A percentile compares a stretch with the other conserved stretches of the same genome.
These are phyloP conservation scores for Botrytis squamosa DNA, from an alignment of 2,329 filamentous ascomycete genomes.

Conservation along the genomic window DNA sequence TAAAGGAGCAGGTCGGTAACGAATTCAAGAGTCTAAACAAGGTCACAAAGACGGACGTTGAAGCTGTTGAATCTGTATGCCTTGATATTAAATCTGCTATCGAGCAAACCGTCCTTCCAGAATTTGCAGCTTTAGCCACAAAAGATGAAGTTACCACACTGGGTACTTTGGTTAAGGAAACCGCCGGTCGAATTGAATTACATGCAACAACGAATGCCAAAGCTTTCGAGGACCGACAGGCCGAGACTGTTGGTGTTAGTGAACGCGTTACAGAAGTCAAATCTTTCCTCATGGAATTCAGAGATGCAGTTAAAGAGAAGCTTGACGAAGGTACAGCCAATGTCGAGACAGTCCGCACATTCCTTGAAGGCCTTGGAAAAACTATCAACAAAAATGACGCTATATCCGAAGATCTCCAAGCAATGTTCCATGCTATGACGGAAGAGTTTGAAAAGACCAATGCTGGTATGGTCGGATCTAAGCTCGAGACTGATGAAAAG, in stretches of 20 bases:
- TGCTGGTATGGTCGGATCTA: constrained; percentile 73
- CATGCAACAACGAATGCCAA: constrained; percentile 74
- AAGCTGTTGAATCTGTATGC: constrained; percentile 75
- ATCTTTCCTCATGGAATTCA: constrained; percentile 72
- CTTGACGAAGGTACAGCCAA: constrained; percentile 73
- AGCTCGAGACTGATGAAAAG: constrained; percentile 81
- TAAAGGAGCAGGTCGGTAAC: constrained; percentile 50
- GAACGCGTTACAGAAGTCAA: constrained; percentile 80
- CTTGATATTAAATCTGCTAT: constrained; percentile 81
- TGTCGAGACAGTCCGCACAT: constrained; percentile 69
- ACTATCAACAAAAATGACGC: constrained; percentile 57
- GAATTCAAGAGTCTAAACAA: constrained; percentile 51
- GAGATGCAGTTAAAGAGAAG: constrained; percentile 71
- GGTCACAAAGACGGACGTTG: constrained; percentile 78
- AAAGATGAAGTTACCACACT: constrained; percentile 74
- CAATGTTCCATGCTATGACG: constrained; percentile 73
- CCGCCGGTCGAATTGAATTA: constrained; percentile 64
- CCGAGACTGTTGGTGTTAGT: constrained; percentile 75
- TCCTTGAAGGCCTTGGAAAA: constrained; percentile 66
- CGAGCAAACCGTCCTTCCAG: constrained; percentile 68
- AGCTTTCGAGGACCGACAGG: constrained; percentile 78
- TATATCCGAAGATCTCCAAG: constrained; percentile 63
- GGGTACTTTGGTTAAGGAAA: constrained; percentile 68
- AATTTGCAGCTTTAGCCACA: constrained; percentile 67
- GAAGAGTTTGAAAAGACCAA: constrained; percentile 85